A percentile compares a stretch with the other conserved stretches of the same genome.
Evolutionary conservation across 2,329 filamentous ascomycete species (phyloP).

Genomic region (Sarocladiaceae sp.): DNA sequence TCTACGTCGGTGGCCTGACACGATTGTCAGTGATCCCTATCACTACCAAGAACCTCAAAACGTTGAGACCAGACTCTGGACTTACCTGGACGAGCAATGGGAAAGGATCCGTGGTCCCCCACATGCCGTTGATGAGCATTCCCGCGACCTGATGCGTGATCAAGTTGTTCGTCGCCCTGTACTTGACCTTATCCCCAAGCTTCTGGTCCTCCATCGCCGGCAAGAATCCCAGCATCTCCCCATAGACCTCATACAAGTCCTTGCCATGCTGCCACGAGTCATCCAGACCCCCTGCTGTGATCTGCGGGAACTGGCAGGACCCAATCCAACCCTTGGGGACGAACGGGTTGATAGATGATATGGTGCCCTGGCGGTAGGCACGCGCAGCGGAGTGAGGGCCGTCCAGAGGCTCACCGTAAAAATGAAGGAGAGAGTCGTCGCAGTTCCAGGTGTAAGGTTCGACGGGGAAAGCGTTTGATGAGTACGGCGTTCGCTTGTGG

Average conservation of each 20-base stretch:
- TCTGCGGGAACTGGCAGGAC: slow-evolving; percentile 75
- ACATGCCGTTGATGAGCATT: slow-evolving; percentile 70
- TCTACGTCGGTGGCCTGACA: slow-evolving; percentile 51
- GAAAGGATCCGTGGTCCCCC: slow-evolving; percentile 33
- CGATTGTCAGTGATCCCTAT: slow-evolving; percentile 1
- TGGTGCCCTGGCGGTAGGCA: slow-evolving; percentile 61
- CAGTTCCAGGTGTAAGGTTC: slow-evolving; percentile 72
- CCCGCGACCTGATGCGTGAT: slow-evolving; percentile 78
- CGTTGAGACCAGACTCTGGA: background rate
- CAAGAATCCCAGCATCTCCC: slow-evolving; percentile 61
- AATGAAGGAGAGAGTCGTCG: slow-evolving; percentile 61
- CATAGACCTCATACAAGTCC: slow-evolving; percentile 74
- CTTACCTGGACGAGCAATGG: slow-evolving; percentile 41
- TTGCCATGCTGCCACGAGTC: slow-evolving; percentile 70
- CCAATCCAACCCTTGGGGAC: slow-evolving; percentile 60
- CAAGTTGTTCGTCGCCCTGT: slow-evolving; percentile 73
- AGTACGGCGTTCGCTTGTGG: slow-evolving; percentile 79
- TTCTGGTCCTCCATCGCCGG: slow-evolving; percentile 39
- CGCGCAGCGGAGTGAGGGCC: slow-evolving; percentile 39
- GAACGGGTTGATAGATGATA: slow-evolving; percentile 60
- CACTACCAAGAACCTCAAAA: background rate
- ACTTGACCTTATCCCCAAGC: slow-evolving; percentile 43
- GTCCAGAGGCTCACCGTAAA: slow-evolving; percentile 55
- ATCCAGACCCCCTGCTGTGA: slow-evolving; percentile 63
- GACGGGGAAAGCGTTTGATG: slow-evolving; percentile 67